Conservation (phyloP, 495 filamentous ascomycete species). For the Podospora australis region DNA sequence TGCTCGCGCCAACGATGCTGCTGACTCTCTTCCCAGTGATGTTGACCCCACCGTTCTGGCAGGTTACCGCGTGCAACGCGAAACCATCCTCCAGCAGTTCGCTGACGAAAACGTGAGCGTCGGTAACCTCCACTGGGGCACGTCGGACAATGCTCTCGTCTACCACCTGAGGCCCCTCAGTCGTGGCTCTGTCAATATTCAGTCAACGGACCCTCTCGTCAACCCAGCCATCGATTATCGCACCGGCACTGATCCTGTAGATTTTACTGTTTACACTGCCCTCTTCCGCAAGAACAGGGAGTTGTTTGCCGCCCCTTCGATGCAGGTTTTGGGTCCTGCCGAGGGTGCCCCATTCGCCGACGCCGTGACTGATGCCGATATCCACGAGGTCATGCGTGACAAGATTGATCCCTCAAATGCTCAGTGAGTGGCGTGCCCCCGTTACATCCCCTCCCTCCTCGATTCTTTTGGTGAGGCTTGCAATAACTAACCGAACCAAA, state of each 20-base stretch:
- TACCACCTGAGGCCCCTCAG: slow-evolving; percentile 37
- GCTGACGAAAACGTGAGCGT: slow-evolving; percentile 18
- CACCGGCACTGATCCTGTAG: slow-evolving; percentile 30
- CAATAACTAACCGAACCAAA: too few relatives aligned
- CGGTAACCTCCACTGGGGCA: slow-evolving; percentile 30
- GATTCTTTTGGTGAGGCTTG: too few relatives aligned
- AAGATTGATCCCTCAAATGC: slow-evolving; percentile 26
- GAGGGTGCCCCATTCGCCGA: slow-evolving; percentile 26
- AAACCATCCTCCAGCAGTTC: slow-evolving; percentile 22
- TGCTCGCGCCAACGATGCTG: slow-evolving; percentile 25
- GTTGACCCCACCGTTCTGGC: slow-evolving; percentile 31
- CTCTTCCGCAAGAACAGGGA: slow-evolving; percentile 34
- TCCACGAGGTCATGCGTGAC: slow-evolving; percentile 22
- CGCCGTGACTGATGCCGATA: slow-evolving; percentile 19
- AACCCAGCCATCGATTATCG: slow-evolving; percentile 28
- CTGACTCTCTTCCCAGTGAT: slow-evolving; percentile 29
- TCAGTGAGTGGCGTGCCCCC: too few relatives aligned
- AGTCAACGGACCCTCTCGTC: slow-evolving; percentile 29
- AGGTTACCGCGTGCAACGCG: slow-evolving; percentile 29
- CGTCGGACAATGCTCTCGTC: slow-evolving; percentile 23
- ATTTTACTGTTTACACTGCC: slow-evolving; percentile 25
- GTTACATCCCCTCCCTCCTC: too few relatives aligned
- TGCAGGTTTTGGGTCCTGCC: slow-evolving; percentile 33
- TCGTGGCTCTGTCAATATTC: slow-evolving; percentile 36
- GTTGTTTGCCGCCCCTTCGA: slow-evolving; percentile 32